Conservation (phyloP, 106 monocot species). For the Dendrobium chrysotoxum region DNA sequence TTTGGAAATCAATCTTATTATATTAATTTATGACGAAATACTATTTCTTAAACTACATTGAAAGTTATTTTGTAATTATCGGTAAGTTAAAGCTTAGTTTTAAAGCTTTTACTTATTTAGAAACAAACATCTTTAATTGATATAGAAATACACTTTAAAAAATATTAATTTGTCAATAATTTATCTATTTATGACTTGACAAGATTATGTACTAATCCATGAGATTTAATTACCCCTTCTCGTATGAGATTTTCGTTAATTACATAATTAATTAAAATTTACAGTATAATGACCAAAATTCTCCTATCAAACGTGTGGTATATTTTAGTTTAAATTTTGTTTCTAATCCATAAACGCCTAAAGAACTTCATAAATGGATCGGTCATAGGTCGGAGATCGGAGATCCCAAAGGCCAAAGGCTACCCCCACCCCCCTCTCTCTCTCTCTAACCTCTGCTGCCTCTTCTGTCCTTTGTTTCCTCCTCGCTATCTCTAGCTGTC, state of each 20-base stretch:
- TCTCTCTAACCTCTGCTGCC: not conserved
- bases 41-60: no score
- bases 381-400: constrained; percentile 1
- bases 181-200: no score
- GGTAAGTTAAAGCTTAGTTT: no score
- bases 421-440: not conserved
- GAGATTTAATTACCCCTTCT: not conserved
- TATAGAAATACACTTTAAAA: no score
- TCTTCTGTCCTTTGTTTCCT: not conserved
- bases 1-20: no score
- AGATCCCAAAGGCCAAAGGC: constrained; percentile 1
- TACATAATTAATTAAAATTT: not conserved
- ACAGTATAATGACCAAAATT: not conserved
- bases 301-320: not conserved
- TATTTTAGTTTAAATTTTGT: no score
- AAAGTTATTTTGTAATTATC: no score
- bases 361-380: not conserved
- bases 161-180: no score
- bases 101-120: no score
- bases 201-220: not conserved
- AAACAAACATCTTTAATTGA: no score
- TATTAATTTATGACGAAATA: no score
- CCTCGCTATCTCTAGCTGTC: not conserved
- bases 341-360: no score
- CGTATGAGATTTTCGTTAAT: not conserved